Conservation (phyloP, 2,329 filamentous ascomycete genomes). For the Colletotrichum cuscutae region DNA sequence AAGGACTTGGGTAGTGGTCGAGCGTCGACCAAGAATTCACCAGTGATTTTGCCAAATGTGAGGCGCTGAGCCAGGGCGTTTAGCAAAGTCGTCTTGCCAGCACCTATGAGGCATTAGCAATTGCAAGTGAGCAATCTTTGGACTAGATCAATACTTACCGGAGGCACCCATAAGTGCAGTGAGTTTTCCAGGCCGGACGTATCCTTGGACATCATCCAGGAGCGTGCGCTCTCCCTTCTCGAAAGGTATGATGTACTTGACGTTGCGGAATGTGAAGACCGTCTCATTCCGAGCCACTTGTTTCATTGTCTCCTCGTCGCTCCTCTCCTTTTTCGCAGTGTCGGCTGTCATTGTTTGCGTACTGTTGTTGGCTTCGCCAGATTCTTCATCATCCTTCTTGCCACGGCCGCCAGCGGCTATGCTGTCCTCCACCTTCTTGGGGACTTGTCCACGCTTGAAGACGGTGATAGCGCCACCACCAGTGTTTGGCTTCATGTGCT, state of each 20-base stretch:
- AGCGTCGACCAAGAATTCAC: slow-evolving; percentile 84
- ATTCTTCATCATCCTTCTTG: slow-evolving; percentile 62
- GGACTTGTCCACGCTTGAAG: slow-evolving; percentile 72
- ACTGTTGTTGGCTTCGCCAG: slow-evolving; percentile 53
- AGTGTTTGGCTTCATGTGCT: slow-evolving; percentile 65
- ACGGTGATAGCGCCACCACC: slow-evolving; percentile 69
- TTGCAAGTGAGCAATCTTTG: neutral
- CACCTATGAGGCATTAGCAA: slow-evolving; percentile 41
- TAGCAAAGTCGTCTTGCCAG: slow-evolving; percentile 79
- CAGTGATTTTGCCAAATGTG: slow-evolving; percentile 79
- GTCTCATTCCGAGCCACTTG: slow-evolving; percentile 71
- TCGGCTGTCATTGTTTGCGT: slow-evolving; percentile 68
- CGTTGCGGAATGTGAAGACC: slow-evolving; percentile 63
- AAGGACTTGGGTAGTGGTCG: slow-evolving; percentile 77
- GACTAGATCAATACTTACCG: slow-evolving; percentile 41
- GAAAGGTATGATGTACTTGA: slow-evolving; percentile 60
- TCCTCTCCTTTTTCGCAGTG: slow-evolving; percentile 31
- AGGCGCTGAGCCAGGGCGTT: slow-evolving; percentile 80
- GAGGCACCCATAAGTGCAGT: slow-evolving; percentile 80
- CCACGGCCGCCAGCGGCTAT: slow-evolving; percentile 62
- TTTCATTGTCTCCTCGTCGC: slow-evolving; percentile 48
- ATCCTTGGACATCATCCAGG: slow-evolving; percentile 82
- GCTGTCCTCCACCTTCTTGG: slow-evolving; percentile 65
- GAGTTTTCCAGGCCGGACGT: slow-evolving; percentile 83
- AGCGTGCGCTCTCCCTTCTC: slow-evolving; percentile 76